These are phyloP conservation scores for Lyophyllum semitale DNA, from an alignment of 768 basidiomycete species.

Conservation along the genomic window DNA sequence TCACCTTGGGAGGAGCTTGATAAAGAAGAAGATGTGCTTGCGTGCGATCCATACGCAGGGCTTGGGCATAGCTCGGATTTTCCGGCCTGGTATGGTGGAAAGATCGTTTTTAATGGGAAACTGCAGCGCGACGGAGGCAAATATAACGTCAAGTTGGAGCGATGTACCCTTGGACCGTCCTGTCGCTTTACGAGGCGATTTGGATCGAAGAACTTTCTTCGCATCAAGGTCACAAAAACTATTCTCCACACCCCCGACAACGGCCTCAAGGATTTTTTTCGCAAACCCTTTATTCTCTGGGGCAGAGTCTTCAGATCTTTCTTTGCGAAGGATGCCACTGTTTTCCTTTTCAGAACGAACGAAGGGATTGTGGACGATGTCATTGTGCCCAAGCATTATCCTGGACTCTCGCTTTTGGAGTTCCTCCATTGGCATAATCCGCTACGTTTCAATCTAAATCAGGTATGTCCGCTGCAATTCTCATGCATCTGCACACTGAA, in stretches of 20 bases:
- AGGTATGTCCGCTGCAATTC: conserved; percentile 41
- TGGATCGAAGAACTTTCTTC: conserved; percentile 60
- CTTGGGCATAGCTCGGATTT: conserved; percentile 42
- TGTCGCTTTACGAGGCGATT: conserved; percentile 59
- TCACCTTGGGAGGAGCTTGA: conserved; percentile 67
- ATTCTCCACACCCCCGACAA: conserved; percentile 31
- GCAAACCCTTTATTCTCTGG: conserved; percentile 53
- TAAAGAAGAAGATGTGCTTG: conserved; percentile 46
- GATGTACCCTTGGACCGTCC: conserved; percentile 53
- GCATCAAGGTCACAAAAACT: conserved; percentile 43
- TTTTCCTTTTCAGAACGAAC: conserved; percentile 58
- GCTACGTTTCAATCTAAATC: conserved; percentile 42
- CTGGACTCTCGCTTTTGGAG: conserved; percentile 36
- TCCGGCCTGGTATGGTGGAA: conserved; percentile 61
- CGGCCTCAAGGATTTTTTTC: conserved; percentile 41
- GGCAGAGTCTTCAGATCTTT: conserved; percentile 60
- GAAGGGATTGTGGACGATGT: conserved; percentile 33
- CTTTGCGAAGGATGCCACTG: conserved; percentile 57
- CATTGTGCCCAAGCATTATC: conserved; percentile 9
- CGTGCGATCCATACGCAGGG: conserved; percentile 31
- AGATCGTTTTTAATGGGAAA: conserved; percentile 53
- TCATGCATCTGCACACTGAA: not conserved
- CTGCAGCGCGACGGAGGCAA: conserved; percentile 21
- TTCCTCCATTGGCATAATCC: conserved; percentile 63
- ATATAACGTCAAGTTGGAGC: conserved; percentile 47